Percentiles rank a stretch among this genome's conserved stretches.
These are phyloP conservation scores for Macrophomina phaseolina DNA, from an alignment of 2,329 filamentous ascomycete genomes.

Conservation along the genomic window DNA sequence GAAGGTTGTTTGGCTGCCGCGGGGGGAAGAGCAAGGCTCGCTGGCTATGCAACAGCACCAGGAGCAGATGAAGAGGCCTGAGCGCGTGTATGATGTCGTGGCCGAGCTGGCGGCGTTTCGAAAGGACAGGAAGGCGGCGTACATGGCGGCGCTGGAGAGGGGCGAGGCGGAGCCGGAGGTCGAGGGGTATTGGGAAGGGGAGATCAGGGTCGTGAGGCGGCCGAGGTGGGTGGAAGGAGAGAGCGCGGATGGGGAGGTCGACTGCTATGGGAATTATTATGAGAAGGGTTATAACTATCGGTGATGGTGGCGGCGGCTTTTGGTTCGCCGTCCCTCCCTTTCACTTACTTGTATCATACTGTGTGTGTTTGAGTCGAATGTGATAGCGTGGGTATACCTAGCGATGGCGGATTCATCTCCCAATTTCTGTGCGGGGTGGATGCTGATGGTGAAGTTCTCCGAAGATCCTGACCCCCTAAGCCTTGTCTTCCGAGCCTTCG, in stretches of 20 bases:
- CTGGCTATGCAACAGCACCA: conserved; percentile 32
- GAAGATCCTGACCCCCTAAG: too few relatives aligned
- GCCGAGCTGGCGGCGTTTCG: conserved; percentile 61
- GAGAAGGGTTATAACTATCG: conserved; percentile 60
- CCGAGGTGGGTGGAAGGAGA: conserved; percentile 37
- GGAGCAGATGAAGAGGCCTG: conserved; percentile 27
- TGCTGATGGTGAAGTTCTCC: too few relatives aligned
- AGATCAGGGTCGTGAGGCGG: conserved; percentile 62
- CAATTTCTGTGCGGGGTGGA: too few relatives aligned
- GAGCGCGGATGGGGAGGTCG: conserved; percentile 51
- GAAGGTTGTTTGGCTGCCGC: conserved; percentile 40
- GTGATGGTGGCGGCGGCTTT: conserved; percentile 35
- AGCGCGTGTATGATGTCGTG: conserved; percentile 55
- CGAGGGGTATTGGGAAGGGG: conserved; percentile 65
- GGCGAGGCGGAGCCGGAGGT: conserved; percentile 45
- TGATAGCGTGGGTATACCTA: too few relatives aligned
- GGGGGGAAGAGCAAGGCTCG: conserved; percentile 28
- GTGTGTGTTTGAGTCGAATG: too few relatives aligned
- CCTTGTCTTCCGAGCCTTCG: too few relatives aligned
- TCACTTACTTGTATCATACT: too few relatives aligned
- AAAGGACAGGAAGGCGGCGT: conserved; percentile 57
- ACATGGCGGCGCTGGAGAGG: conserved; percentile 44
- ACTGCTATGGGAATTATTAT: conserved; percentile 61
- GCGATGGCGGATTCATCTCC: too few relatives aligned
- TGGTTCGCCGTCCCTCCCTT: too few relatives aligned